Percentiles rank a stretch among this genome's conserved stretches.
phyloP scores from a whole-genome alignment of 768 basidiomycete species.

The Kwoniella botswanensis region DNA sequence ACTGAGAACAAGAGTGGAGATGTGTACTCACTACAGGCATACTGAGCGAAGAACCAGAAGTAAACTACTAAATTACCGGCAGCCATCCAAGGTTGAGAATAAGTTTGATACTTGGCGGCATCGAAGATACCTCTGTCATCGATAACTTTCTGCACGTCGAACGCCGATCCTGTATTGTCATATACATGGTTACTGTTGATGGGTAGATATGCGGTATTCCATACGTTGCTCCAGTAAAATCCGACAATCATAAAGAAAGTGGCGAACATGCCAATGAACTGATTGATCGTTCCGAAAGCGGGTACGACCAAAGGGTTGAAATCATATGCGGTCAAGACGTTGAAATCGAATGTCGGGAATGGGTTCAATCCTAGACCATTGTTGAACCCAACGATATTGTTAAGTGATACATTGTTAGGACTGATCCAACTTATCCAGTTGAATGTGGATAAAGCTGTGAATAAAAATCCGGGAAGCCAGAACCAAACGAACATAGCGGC shows the following conservation, averaged over 20 bases:
- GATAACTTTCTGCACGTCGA: conserved; percentile 62
- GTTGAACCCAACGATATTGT: conserved; percentile 48
- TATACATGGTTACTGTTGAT: conserved; percentile 57
- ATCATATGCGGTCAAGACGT: conserved; percentile 42
- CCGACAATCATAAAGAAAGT: conserved; percentile 38
- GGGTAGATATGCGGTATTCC: conserved; percentile 56
- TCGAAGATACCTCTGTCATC: conserved; percentile 60
- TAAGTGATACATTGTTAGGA: conserved; percentile 58
- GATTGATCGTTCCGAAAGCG: conserved; percentile 61
- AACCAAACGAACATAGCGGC: conserved; percentile 40
- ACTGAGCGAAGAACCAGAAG: conserved; percentile 61
- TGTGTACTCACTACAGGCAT: conserved; percentile 36
- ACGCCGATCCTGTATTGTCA: conserved; percentile 63
- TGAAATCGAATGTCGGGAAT: conserved; percentile 60
- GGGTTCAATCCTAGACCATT: conserved; percentile 59
- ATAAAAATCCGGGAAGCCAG: conserved; percentile 54
- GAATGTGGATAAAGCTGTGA: conserved; percentile 46
- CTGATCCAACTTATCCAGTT: conserved; percentile 61
- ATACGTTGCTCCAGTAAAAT: conserved; percentile 44
- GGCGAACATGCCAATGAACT: conserved; percentile 55
- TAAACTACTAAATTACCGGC: conserved; percentile 61
- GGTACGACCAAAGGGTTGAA: conserved; percentile 56
- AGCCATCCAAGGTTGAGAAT: conserved; percentile 61
- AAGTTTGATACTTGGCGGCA: conserved; percentile 62
- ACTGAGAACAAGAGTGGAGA: background rate